phyloP scores from a whole-genome alignment of 495 filamentous ascomycete genomes.

The Sporormia fimetaria region DNA sequence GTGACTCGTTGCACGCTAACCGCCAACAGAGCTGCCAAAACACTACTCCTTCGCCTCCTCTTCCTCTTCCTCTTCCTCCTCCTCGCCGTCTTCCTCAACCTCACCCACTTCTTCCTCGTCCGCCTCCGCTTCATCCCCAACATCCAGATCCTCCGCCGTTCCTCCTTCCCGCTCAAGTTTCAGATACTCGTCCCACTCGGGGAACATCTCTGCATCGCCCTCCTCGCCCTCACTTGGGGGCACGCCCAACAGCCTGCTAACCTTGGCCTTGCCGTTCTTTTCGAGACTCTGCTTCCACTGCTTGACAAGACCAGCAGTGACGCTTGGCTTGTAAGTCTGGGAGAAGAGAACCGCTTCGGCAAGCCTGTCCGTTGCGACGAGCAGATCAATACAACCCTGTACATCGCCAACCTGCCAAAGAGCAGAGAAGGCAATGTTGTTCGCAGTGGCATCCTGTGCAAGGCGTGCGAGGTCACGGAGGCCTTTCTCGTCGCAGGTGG shows the following conservation, averaged over 20 bases:
- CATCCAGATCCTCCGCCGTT: slow-evolving; percentile 22
- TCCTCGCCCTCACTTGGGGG: slow-evolving; percentile 47
- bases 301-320: slow-evolving; percentile 53
- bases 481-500: slow-evolving; percentile 63
- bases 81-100: slow-evolving; percentile 16
- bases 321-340: slow-evolving; percentile 84
- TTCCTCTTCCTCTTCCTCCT: slow-evolving; percentile 21
- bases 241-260: slow-evolving; percentile 70
- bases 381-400: slow-evolving; percentile 66
- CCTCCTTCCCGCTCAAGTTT: slow-evolving; percentile 61
- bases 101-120: slow-evolving; percentile 14
- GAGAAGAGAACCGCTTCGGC: slow-evolving; percentile 84
- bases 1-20: too few relatives aligned
- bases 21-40: too few relatives aligned
- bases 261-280: slow-evolving; percentile 66
- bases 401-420: slow-evolving; percentile 81
- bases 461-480: slow-evolving; percentile 58
- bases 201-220: slow-evolving; percentile 86
- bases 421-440: slow-evolving; percentile 87
- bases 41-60: slow-evolving; percentile 13
- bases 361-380: slow-evolving; percentile 62
- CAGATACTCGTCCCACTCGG: slow-evolving; percentile 88
- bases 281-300: slow-evolving; percentile 76
- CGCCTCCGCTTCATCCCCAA: slow-evolving; percentile 19
- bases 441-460: slow-evolving; percentile 62